These are phyloP conservation scores for Curvularia spicifera DNA, from an alignment of 2,329 filamentous ascomycete species.

Conservation along the genomic window DNA sequence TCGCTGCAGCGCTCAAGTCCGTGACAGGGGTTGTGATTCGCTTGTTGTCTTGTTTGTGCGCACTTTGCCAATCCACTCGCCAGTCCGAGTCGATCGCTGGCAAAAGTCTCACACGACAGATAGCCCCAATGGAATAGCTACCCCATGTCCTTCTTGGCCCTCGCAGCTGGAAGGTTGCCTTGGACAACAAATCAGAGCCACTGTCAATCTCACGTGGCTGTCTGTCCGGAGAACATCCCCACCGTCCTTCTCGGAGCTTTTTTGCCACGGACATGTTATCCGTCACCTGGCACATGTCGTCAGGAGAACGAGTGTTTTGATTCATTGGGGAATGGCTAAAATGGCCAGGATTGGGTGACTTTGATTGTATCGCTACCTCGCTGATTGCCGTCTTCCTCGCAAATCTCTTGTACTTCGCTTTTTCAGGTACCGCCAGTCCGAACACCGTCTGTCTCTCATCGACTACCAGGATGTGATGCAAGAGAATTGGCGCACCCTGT, in stretches of 20 bases:
- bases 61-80: not conserved
- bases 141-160: constrained; percentile 7
- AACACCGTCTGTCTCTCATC: too few relatives aligned
- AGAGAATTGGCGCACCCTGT: not conserved
- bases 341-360: not conserved
- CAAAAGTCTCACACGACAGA: not conserved
- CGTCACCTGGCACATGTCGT: not conserved
- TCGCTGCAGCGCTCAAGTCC: not conserved
- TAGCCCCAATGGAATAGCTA: not conserved
- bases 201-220: not conserved
- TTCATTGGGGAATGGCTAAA: not conserved
- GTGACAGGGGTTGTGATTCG: not conserved
- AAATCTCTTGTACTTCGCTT: not conserved
- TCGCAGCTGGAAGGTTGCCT: not conserved
- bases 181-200: not conserved
- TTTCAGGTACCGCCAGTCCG: not conserved
- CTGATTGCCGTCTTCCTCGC: not conserved
- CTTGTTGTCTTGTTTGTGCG: not conserved
- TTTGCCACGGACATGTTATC: not conserved
- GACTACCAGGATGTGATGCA: not conserved
- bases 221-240: not conserved
- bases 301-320: not conserved
- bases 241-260: not conserved
- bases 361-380: not conserved
- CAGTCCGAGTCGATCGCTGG: not conserved